Conservation (phyloP, 352 stramenopile genomes). For the Globisporangium abappressorium region DNA sequence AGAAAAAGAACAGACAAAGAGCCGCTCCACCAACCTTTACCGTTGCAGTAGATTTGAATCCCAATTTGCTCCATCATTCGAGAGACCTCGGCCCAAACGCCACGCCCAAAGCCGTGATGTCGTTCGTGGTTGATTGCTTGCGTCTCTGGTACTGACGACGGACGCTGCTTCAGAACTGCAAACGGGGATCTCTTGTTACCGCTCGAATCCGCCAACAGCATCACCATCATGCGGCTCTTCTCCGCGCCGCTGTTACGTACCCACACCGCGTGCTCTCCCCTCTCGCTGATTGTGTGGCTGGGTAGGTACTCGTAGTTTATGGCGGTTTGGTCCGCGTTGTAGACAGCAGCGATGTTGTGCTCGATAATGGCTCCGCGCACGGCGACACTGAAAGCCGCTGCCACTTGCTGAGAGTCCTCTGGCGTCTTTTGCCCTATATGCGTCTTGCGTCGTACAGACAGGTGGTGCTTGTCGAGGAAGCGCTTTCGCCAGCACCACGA, state of each 20-base stretch:
- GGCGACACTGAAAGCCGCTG: not conserved
- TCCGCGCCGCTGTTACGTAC: slow-evolving; percentile 20
- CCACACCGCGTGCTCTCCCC: slow-evolving; percentile 19
- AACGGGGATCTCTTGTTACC: slow-evolving; percentile 19
- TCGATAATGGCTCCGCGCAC: slow-evolving; percentile 5
- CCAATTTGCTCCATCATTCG: slow-evolving; percentile 9
- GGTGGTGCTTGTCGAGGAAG: not conserved
- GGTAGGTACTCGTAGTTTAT: slow-evolving; percentile 29
- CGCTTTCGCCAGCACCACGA: not conserved
- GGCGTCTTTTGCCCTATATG: not conserved
- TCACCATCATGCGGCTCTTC: slow-evolving; percentile 20
- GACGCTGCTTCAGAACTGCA: slow-evolving; percentile 21
- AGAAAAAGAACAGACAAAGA: too few species aligned
- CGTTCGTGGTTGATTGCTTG: slow-evolving; percentile 16
- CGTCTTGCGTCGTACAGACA: not conserved
- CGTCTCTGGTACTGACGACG: slow-evolving; percentile 9
- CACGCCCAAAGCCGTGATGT: slow-evolving; percentile 27
- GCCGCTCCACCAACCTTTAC: not conserved
- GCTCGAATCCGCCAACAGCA: slow-evolving; percentile 15
- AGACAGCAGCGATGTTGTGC: slow-evolving; percentile 14
- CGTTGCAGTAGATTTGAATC: slow-evolving; percentile 25
- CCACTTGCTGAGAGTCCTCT: not conserved
- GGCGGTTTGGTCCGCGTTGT: slow-evolving; percentile 25
- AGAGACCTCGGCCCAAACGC: slow-evolving; percentile 21
- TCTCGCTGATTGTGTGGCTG: slow-evolving; percentile 16